These are phyloP conservation scores for Tubosaeta brunneosetosa DNA, from an alignment of 768 basidiomycete genomes.

Conservation along the genomic window DNA sequence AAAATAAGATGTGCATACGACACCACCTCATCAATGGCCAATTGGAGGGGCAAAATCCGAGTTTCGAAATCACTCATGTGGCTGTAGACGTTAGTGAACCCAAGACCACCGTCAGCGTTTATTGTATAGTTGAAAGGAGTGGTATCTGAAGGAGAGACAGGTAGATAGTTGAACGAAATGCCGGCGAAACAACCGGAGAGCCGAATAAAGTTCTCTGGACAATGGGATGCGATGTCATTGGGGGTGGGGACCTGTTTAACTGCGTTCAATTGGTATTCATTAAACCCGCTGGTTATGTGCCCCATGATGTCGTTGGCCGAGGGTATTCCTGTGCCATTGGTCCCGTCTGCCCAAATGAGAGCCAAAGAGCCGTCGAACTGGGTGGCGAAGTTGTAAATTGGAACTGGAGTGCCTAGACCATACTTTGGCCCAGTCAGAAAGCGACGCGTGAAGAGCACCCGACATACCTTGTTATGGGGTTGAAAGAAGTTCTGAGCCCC, in stretches of 20 bases:
- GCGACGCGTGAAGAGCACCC: not conserved
- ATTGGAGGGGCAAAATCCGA: slow-evolving; percentile 67
- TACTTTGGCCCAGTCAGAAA: slow-evolving; percentile 36
- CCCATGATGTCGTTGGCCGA: slow-evolving; percentile 58
- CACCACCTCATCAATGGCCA: slow-evolving; percentile 67
- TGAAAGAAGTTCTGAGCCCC: slow-evolving; percentile 57
- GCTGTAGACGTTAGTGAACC: slow-evolving; percentile 57
- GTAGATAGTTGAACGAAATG: slow-evolving; percentile 56
- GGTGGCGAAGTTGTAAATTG: slow-evolving; percentile 42
- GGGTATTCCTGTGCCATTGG: slow-evolving; percentile 50
- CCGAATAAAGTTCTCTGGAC: slow-evolving; percentile 71
- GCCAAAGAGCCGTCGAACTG: slow-evolving; percentile 50
- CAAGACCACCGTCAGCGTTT: slow-evolving; percentile 59
- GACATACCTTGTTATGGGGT: slow-evolving; percentile 54
- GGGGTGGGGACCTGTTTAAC: slow-evolving; percentile 48
- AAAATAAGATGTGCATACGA: not conserved
- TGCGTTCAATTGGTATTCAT: slow-evolving; percentile 39
- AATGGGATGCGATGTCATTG: slow-evolving; percentile 48
- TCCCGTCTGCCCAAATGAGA: slow-evolving; percentile 67
- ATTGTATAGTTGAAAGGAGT: slow-evolving; percentile 63
- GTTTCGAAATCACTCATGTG: slow-evolving; percentile 68
- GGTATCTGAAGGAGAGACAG: slow-evolving; percentile 31
- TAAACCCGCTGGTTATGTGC: slow-evolving; percentile 52
- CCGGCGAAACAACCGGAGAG: slow-evolving; percentile 69
- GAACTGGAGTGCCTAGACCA: slow-evolving; percentile 55